phyloP scores from a whole-genome alignment of 2,329 filamentous ascomycete species.

The Colletotrichum incanum region DNA sequence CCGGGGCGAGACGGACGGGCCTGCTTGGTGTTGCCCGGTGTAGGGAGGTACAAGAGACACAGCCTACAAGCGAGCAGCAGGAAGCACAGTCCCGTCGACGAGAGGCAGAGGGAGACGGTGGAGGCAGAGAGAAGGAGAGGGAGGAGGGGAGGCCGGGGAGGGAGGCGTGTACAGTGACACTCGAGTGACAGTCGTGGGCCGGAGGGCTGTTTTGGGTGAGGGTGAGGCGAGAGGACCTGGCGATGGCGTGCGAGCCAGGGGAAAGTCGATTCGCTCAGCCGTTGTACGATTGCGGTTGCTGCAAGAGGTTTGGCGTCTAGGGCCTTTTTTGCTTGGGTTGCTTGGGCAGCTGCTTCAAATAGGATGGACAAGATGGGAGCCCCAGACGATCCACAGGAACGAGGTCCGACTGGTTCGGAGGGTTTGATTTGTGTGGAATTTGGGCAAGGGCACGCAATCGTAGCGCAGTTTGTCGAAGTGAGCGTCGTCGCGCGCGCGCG shows the following conservation, averaged over 20 bases:
- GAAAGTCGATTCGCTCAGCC: conserved; percentile 24
- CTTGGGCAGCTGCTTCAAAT: conserved; percentile 14
- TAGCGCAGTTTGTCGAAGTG: conserved; percentile 19
- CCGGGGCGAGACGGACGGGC: conserved; percentile 21
- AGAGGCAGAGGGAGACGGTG: not conserved
- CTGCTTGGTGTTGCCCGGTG: conserved; percentile 7
- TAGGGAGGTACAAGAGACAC: conserved; percentile 22
- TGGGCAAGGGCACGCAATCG: conserved; percentile 28
- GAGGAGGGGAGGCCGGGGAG: not conserved
- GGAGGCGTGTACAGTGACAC: conserved; percentile 30
- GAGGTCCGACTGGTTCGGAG: conserved; percentile 34
- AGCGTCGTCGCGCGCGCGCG: not conserved
- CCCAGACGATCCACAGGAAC: conserved; percentile 40
- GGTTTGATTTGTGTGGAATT: conserved; percentile 19
- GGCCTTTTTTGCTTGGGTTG: conserved; percentile 6
- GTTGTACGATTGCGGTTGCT: conserved; percentile 8
- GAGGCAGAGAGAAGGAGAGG: not conserved
- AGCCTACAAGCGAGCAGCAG: conserved; percentile 13
- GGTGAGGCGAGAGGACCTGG: conserved; percentile 43
- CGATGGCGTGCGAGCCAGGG: conserved; percentile 44
- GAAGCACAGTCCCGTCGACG: not conserved
- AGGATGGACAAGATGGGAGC: conserved; percentile 19
- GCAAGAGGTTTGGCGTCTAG: conserved; percentile 16
- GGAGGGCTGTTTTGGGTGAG: conserved; percentile 25
- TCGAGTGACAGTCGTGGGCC: conserved; percentile 26